Evolutionary conservation across 805 yeast genomes (phyloP).

Genomic region (Yamadazyma insecticola): DNA sequence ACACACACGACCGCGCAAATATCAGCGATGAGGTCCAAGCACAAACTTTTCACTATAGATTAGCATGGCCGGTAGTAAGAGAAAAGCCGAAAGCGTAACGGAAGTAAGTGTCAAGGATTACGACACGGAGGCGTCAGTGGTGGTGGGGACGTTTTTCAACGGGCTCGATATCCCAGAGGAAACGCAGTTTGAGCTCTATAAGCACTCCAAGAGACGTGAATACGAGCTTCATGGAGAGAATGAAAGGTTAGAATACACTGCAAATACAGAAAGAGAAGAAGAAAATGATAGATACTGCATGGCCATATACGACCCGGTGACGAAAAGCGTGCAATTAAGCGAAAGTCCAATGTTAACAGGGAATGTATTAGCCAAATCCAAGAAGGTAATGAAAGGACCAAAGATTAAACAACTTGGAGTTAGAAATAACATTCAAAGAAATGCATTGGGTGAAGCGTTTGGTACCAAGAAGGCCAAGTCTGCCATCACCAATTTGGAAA

Average conservation of each 20-base stretch:
- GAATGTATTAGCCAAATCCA: conserved; percentile 57
- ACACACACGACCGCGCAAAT: not conserved
- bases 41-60: not conserved
- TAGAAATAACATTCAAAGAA: conserved; percentile 58
- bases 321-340: conserved; percentile 58
- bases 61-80: conserved; percentile 5
- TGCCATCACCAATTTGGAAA: conserved; percentile 74
- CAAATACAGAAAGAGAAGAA: conserved; percentile 30
- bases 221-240: conserved; percentile 72
- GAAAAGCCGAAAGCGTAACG: conserved; percentile 20
- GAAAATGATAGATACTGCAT: conserved; percentile 55
- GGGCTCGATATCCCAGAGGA: conserved; percentile 62
- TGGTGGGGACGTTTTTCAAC: conserved; percentile 72
- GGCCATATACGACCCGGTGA: conserved; percentile 72
- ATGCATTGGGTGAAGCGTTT: conserved; percentile 87
- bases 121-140: conserved; percentile 44
- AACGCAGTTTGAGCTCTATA: conserved; percentile 60
- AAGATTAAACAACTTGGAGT: conserved; percentile 53
- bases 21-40: conserved; percentile 6
- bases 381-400: conserved; percentile 57
- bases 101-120: conserved; percentile 35
- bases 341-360: conserved; percentile 60
- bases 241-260: conserved; percentile 68
- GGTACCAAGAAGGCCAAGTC: conserved; percentile 97
- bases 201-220: conserved; percentile 40